Evolutionary conservation across 2,329 filamentous ascomycete species (phyloP).

Genomic region (Ophiostoma australiae): DNA sequence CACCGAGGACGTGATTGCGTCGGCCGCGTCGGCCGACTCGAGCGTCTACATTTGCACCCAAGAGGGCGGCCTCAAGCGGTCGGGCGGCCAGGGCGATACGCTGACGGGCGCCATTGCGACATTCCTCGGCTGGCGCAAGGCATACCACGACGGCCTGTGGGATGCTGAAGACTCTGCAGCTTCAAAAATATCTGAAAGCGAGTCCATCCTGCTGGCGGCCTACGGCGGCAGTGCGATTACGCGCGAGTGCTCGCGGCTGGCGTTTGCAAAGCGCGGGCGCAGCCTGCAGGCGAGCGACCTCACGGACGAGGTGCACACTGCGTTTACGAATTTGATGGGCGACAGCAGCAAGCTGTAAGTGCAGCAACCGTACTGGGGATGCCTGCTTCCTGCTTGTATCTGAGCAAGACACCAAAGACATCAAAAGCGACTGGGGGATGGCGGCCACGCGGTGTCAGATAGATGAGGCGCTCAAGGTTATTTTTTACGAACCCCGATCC

Average conservation of each 20-base stretch:
- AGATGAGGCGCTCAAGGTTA: background rate
- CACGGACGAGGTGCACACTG: constrained; percentile 79
- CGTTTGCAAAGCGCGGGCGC: constrained; percentile 79
- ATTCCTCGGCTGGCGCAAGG: constrained; percentile 79
- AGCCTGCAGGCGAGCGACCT: constrained; percentile 89
- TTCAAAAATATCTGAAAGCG: constrained; percentile 39
- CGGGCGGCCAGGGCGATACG: constrained; percentile 92
- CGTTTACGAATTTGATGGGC: constrained; percentile 76
- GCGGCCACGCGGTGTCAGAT: background rate
- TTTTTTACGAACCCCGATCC: background rate
- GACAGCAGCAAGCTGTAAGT: constrained; percentile 42
- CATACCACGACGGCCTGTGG: constrained; percentile 82
- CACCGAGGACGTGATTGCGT: constrained; percentile 63
- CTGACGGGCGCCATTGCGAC: constrained; percentile 86
- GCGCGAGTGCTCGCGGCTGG: constrained; percentile 75
- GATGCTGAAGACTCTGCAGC: constrained; percentile 29
- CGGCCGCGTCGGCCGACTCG: background rate
- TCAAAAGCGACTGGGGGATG: background rate
- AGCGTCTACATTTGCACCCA: constrained; percentile 66
- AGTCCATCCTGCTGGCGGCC: constrained; percentile 67
- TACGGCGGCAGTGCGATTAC: constrained; percentile 86
- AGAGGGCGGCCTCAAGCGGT: constrained; percentile 78
- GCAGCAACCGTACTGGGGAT: background rate
- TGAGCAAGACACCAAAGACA: background rate
- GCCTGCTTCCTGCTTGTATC: background rate